Evolutionary conservation across 192 early-diverging fungal species (phyloP).

Genomic region (Coemansia sp.): DNA sequence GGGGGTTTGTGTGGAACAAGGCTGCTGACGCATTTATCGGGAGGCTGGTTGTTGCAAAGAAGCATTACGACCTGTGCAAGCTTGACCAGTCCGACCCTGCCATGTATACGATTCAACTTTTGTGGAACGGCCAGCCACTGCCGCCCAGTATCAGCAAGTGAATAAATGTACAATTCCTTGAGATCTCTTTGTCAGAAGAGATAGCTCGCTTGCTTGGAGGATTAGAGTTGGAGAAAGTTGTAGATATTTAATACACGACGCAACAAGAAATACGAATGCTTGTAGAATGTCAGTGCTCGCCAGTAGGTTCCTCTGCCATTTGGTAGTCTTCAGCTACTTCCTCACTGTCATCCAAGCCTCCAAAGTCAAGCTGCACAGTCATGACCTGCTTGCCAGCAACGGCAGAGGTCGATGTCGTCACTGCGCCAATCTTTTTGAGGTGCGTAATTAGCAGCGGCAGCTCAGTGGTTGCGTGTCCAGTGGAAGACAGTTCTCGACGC

Average conservation of each 20-base stretch:
- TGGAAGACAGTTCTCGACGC: slow-evolving; percentile 32
- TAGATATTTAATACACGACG: background rate
- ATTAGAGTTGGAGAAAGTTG: background rate
- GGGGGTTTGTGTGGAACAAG: slow-evolving; percentile 47
- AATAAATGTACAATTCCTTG: background rate
- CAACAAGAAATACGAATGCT: background rate
- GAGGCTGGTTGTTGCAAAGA: slow-evolving; percentile 33
- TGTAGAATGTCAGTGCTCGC: background rate
- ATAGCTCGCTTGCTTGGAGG: background rate
- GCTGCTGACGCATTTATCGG: slow-evolving; percentile 44
- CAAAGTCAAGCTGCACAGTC: slow-evolving; percentile 45
- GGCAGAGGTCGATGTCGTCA: slow-evolving; percentile 25
- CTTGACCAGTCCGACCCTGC: slow-evolving; percentile 30
- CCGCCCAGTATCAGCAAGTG: background rate
- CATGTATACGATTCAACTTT: slow-evolving; percentile 37
- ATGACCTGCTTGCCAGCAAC: slow-evolving; percentile 40
- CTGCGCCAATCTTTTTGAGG: slow-evolving; percentile 35
- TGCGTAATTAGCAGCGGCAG: slow-evolving; percentile 37
- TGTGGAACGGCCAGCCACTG: slow-evolving; percentile 45
- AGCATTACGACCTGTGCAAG: slow-evolving; percentile 36
- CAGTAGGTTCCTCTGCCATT: slow-evolving; percentile 3
- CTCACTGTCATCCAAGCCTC: slow-evolving; percentile 23
- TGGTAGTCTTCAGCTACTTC: slow-evolving; percentile 1
- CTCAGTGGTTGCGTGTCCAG: slow-evolving; percentile 37
- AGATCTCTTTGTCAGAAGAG: background rate